Evolutionary conservation across 768 basidiomycete species (phyloP), one percentile per base, ranked within the genome.

Genomic region (Pleurotus cornucopiae): DNA sequence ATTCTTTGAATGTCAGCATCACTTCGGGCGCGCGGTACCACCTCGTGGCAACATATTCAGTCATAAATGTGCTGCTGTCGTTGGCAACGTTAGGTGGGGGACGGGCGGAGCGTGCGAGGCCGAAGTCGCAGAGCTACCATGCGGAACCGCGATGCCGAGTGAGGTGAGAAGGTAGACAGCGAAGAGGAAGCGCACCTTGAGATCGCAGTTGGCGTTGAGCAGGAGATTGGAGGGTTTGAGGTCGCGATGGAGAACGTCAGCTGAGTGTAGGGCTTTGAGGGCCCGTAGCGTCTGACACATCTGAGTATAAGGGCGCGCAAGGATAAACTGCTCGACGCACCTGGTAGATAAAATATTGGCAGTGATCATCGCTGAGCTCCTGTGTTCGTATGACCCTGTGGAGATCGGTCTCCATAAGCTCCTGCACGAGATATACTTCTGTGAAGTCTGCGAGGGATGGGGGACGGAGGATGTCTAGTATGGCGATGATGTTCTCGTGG

Each of bases 1-100:
- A 98, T 74, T 95, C 88, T 66, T 95, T 94, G 77, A 97, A 98
- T 0, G 93, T 96, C 37, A 98, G 80, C 96, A 98, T 98, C 59
- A 98, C 91, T 69, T 98, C 96, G 0, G 96, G 96, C 0, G 96
- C 96, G 26, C 96, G 85, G 68, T 98, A 98, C 96, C 96, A 98
- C 65, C 95, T 79, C 12, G 96, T 98, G 1, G 95, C 94, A 20
- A 98, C 95, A 62, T 98, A 98, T 82, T 96, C 92, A 6, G 89
- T 91, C 83, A 91, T 86, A 63, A 90, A 90, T 0, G 86, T 89
- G 66, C 86, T 87, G 61, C 84, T 85, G 60, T 88, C 88, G 60
- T 90, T 80, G 11, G 78, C 86, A 16, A 85, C 80, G 58, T 88
- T 84, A 0, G 88, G 88, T 26, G 84, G 88, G 0, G 81, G 89